A percentile compares a stretch with the other conserved stretches of the same genome.
These are phyloP conservation scores for Berberis thunbergii DNA, from an alignment of 164 flowering plant species.

Conservation along the genomic window DNA sequence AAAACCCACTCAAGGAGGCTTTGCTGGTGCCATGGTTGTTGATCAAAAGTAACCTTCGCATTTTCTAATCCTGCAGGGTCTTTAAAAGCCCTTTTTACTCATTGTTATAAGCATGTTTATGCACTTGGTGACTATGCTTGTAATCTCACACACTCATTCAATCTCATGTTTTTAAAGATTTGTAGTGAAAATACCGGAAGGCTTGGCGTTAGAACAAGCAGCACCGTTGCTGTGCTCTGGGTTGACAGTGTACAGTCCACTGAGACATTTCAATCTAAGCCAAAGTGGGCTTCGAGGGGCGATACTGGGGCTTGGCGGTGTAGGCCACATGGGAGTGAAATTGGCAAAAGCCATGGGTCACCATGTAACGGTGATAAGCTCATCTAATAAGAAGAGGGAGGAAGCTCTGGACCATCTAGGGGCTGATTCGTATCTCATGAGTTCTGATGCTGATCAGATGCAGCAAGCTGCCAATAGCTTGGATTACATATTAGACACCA, in stretches of 20 bases:
- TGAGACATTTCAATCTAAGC: slow-evolving; percentile 8
- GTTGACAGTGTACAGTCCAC: slow-evolving; percentile 14
- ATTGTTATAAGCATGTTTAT: too few relatives aligned
- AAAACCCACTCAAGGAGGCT: slow-evolving; percentile 88
- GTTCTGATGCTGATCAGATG: slow-evolving; percentile 11
- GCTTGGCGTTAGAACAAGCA: slow-evolving; percentile 10
- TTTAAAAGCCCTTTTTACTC: neutral
- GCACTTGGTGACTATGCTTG: neutral
- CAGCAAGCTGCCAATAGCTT: slow-evolving; percentile 4
- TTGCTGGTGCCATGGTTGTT: slow-evolving; percentile 60
- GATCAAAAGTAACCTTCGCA: slow-evolving; percentile 68
- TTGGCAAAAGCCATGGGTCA: slow-evolving; percentile 18
- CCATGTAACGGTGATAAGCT: slow-evolving; percentile 14
- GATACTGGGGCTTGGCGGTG: slow-evolving; percentile 15
- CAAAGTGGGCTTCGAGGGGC: slow-evolving; percentile 9
- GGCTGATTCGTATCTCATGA: slow-evolving; percentile 12
- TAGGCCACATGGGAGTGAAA: slow-evolving; percentile 17
- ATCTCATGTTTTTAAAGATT: slow-evolving; percentile 5
- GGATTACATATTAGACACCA: slow-evolving; percentile 11
- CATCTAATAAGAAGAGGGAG: slow-evolving; percentile 11
- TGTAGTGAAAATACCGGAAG: slow-evolving; percentile 15
- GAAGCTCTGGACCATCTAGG: slow-evolving; percentile 16
- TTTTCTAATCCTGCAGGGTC: neutral
- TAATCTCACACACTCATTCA: too few relatives aligned
- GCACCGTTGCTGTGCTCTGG: slow-evolving; percentile 15